Percentiles rank a stretch among this genome's conserved stretches.
These are phyloP conservation scores for Cercospora sp. DNA, from an alignment of 2,329 filamentous ascomycete species.

Conservation along the genomic window DNA sequence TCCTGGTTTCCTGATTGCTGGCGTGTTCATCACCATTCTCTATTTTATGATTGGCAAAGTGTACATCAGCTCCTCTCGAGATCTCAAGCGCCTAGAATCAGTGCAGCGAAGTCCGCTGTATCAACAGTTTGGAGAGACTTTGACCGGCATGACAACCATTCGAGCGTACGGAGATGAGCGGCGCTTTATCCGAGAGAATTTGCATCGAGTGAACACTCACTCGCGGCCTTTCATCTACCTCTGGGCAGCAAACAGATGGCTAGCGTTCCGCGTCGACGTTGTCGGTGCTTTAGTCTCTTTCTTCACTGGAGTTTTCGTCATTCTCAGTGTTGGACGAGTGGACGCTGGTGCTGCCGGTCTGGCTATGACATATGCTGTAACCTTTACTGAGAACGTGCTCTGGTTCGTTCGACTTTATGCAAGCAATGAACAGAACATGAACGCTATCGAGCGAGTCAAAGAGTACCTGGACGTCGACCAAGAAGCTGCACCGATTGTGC, in stretches of 20 bases:
- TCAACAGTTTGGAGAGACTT: conserved; percentile 95
- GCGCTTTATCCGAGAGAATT: conserved; percentile 89
- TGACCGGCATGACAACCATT: conserved; percentile 93
- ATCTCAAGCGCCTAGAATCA: conserved; percentile 92
- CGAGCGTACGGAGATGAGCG: conserved; percentile 93
- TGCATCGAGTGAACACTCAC: conserved; percentile 83
- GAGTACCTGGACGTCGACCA: conserved; percentile 97
- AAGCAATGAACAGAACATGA: conserved; percentile 98
- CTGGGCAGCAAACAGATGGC: conserved; percentile 96
- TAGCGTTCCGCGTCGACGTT: conserved; percentile 86
- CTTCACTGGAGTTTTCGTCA: conserved; percentile 88
- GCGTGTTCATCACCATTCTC: conserved; percentile 75
- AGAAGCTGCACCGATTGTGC: conserved; percentile 76
- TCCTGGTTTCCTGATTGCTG: conserved; percentile 85
- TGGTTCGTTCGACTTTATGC: conserved; percentile 96
- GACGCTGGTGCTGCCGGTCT: conserved; percentile 91
- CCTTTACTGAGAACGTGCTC: conserved; percentile 93
- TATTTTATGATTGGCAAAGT: conserved; percentile 83
- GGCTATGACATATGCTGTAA: conserved; percentile 92
- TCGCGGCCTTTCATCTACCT: conserved; percentile 92
- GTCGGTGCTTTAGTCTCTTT: conserved; percentile 90
- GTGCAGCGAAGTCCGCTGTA: conserved; percentile 92
- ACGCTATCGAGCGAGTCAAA: conserved; percentile 94
- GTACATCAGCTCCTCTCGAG: conserved; percentile 89
- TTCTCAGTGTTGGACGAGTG: conserved; percentile 76